Conservation (phyloP, 768 basidiomycete genomes). For the Tephrocybe rancida region DNA sequence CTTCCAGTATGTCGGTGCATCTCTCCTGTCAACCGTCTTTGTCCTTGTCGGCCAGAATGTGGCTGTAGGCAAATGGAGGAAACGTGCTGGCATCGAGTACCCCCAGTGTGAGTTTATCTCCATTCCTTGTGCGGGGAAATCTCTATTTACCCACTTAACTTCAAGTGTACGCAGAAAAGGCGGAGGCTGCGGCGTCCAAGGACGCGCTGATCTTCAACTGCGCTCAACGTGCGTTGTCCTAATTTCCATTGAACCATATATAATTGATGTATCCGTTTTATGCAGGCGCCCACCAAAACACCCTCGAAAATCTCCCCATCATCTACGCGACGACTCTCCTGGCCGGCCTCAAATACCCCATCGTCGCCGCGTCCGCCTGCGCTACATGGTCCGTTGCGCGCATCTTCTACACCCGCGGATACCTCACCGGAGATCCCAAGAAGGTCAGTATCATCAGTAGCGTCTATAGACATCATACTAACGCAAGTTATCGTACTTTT, state of each 20-base stretch:
- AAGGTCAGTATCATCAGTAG: slow-evolving; percentile 29
- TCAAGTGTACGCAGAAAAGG: slow-evolving; percentile 72
- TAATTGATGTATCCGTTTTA: background rate
- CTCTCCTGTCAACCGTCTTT: slow-evolving; percentile 52
- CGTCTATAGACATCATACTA: background rate
- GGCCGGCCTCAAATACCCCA: slow-evolving; percentile 40
- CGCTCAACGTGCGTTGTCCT: slow-evolving; percentile 53
- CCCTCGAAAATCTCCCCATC: slow-evolving; percentile 51
- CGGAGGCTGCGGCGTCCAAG: slow-evolving; percentile 48
- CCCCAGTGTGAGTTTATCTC: slow-evolving; percentile 56
- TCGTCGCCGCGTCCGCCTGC: slow-evolving; percentile 37
- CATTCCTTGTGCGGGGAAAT: background rate
- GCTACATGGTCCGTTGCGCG: slow-evolving; percentile 42
- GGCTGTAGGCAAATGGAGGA: slow-evolving; percentile 45
- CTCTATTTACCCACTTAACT: background rate
- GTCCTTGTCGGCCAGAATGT: slow-evolving; percentile 51
- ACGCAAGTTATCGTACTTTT: background rate
- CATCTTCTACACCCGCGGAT: slow-evolving; percentile 46
- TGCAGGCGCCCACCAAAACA: slow-evolving; percentile 71
- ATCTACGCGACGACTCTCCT: slow-evolving; percentile 44
- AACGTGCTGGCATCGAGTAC: slow-evolving; percentile 56
- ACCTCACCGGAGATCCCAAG: slow-evolving; percentile 42
- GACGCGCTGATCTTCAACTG: slow-evolving; percentile 70
- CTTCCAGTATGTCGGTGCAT: slow-evolving; percentile 56
- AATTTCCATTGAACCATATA: background rate